A percentile compares a stretch with the other conserved stretches of the same genome.
Evolutionary conservation across 2,329 filamentous ascomycete species (phyloP).

Genomic region (Karstenula rhodostoma): DNA sequence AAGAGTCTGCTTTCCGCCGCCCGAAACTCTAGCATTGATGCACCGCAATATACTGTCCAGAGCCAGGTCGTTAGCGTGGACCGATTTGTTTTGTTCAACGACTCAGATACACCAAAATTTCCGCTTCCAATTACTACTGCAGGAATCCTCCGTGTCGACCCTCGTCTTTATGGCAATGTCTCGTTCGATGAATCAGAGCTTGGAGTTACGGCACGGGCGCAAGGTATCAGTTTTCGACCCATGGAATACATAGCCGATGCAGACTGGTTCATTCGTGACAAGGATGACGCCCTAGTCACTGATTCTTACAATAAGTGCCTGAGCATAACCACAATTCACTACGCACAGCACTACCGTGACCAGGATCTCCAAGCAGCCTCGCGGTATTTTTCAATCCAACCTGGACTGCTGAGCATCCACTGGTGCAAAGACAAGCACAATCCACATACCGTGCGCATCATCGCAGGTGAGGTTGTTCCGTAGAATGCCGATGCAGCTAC

Average conservation of each 20-base stretch:
- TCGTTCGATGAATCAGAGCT: neutral
- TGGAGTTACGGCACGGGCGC: neutral
- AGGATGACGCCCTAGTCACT: neutral
- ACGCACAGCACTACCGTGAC: neutral
- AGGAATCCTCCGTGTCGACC: neutral
- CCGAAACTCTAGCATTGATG: neutral
- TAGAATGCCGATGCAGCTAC: neutral
- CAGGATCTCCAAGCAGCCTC: neutral
- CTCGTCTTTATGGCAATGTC: neutral
- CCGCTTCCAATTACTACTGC: neutral
- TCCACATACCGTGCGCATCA: neutral
- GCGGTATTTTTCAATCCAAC: neutral
- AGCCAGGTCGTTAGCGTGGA: neutral
- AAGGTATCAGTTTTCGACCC: conserved; percentile 1
- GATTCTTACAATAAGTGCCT: neutral
- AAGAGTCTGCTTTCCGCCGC: neutral
- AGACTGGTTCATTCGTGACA: neutral
- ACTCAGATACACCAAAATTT: neutral
- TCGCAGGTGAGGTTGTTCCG: neutral
- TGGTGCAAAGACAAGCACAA: conserved; percentile 1
- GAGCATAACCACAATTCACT: neutral
- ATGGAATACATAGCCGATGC: neutral
- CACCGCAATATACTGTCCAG: neutral
- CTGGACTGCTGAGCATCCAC: neutral
- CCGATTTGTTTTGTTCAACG: neutral